phyloP scores from a whole-genome alignment of 371 early-diverging fungal species.

The Entomophthora muscae region DNA sequence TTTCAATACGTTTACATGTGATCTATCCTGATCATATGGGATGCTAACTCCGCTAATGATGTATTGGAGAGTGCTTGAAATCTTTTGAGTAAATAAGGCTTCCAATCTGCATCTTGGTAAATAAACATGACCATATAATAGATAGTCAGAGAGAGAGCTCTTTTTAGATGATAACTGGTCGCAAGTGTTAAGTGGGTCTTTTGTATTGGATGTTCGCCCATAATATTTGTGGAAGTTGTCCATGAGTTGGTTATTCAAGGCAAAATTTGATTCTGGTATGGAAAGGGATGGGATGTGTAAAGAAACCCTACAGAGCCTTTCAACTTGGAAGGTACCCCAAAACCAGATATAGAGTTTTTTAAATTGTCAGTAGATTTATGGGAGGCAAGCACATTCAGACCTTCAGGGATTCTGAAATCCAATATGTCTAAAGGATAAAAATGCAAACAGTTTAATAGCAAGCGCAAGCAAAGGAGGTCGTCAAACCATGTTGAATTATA shows the following conservation, averaged over 20 bases:
- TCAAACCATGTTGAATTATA: too few relatives aligned
- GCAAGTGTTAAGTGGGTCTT: not conserved
- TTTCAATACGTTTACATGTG: slow-evolving; percentile 24
- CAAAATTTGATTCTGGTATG: slow-evolving; percentile 36
- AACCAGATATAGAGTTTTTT: slow-evolving; percentile 51
- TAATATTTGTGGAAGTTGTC: slow-evolving; percentile 13
- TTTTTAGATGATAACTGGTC: not conserved
- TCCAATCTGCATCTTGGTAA: slow-evolving; percentile 61
- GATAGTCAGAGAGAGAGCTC: slow-evolving; percentile 23
- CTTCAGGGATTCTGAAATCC: slow-evolving; percentile 58
- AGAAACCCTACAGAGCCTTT: slow-evolving; percentile 68
- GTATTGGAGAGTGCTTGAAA: slow-evolving; percentile 38
- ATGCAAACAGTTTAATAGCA: too few relatives aligned
- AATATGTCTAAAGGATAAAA: slow-evolving; percentile 42
- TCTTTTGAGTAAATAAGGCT: slow-evolving; percentile 41
- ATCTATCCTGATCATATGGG: slow-evolving; percentile 22
- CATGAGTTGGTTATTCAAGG: slow-evolving; percentile 32
- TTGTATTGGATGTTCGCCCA: not conserved
- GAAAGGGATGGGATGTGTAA: slow-evolving; percentile 51
- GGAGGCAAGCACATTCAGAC: slow-evolving; percentile 46
- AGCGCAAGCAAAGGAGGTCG: too few relatives aligned
- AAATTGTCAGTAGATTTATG: slow-evolving; percentile 55
- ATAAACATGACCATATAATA: slow-evolving; percentile 53
- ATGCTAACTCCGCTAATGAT: slow-evolving; percentile 52
- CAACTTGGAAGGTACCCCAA: slow-evolving; percentile 35